Conservation (phyloP, 108 stramenopile genomes). For the Skeletonema marinoi region DNA sequence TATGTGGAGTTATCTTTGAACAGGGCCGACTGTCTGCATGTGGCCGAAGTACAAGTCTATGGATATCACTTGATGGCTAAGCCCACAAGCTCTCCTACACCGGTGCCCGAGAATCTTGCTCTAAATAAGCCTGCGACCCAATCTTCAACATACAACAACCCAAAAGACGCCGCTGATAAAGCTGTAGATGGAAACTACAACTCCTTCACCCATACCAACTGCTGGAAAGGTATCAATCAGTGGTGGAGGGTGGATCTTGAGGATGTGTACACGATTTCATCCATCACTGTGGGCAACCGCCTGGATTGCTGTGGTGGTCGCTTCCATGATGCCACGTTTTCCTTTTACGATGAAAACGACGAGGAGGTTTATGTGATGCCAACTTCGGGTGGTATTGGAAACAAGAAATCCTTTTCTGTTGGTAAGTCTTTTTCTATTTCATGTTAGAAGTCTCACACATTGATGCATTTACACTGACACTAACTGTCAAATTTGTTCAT, state of each 20-base stretch:
- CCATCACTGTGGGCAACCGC: constrained; percentile 14
- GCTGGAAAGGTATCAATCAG: background rate
- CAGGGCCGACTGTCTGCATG: background rate
- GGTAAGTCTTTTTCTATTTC: background rate
- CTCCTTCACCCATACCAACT: constrained; percentile 10
- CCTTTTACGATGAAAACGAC: constrained; percentile 12
- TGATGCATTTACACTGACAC: too few relatives aligned
- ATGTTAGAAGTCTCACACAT: too few relatives aligned
- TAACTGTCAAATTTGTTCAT: too few relatives aligned
- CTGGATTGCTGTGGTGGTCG: constrained; percentile 27
- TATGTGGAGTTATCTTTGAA: background rate
- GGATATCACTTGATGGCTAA: constrained; percentile 6
- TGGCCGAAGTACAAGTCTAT: constrained; percentile 3
- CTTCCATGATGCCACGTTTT: constrained; percentile 6
- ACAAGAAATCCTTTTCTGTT: background rate
- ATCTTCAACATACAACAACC: constrained; percentile 14
- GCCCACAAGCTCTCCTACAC: background rate
- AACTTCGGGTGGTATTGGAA: background rate
- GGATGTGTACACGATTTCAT: constrained; percentile 16
- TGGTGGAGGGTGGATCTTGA: constrained; percentile 19
- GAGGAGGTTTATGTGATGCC: background rate
- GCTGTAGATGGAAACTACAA: constrained; percentile 14
- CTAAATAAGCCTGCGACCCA: constrained; percentile 12
- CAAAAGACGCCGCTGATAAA: background rate
- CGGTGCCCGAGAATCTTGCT: background rate